Evolutionary conservation across 306 rosid species (phyloP).

Genomic region (Herpetospermum pedunculosum): DNA sequence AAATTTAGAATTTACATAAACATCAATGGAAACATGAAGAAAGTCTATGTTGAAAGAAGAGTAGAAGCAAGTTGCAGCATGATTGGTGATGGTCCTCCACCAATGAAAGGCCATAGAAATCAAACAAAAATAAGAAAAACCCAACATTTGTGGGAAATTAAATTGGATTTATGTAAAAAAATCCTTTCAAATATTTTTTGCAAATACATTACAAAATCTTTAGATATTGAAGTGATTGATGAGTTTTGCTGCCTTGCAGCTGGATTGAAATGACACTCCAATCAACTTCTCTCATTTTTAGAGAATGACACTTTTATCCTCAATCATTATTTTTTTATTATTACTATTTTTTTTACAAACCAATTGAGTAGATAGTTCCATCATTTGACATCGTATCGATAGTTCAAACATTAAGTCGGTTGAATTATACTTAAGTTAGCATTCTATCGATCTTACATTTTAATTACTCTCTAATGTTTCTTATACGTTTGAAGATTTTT

Average conservation of each 20-base stretch:
- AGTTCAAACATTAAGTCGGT: too few species aligned
- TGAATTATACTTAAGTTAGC: too few species aligned
- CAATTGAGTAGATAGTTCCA: too few species aligned
- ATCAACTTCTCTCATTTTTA: neutral
- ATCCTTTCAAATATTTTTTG: neutral
- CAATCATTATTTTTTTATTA: neutral
- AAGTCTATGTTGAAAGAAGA: neutral
- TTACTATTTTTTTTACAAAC: too few species aligned
- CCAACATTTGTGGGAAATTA: neutral
- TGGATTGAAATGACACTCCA: neutral
- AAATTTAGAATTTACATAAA: neutral
- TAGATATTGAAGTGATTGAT: neutral
- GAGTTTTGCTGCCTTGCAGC: neutral
- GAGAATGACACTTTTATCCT: neutral
- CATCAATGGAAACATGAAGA: neutral
- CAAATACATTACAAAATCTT: neutral
- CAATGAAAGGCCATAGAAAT: neutral
- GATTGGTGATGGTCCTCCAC: constrained; percentile 9
- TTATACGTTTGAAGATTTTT: too few species aligned
- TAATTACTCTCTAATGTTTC: too few species aligned
- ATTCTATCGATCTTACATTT: too few species aligned
- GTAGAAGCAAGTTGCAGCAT: neutral
- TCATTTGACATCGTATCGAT: too few species aligned
- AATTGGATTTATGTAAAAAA: neutral
- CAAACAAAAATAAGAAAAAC: neutral